A percentile compares a stretch with the other conserved stretches of the same genome.
phyloP scores from a whole-genome alignment of 2,329 filamentous ascomycete species.

The Lecanicillium sp. region DNA sequence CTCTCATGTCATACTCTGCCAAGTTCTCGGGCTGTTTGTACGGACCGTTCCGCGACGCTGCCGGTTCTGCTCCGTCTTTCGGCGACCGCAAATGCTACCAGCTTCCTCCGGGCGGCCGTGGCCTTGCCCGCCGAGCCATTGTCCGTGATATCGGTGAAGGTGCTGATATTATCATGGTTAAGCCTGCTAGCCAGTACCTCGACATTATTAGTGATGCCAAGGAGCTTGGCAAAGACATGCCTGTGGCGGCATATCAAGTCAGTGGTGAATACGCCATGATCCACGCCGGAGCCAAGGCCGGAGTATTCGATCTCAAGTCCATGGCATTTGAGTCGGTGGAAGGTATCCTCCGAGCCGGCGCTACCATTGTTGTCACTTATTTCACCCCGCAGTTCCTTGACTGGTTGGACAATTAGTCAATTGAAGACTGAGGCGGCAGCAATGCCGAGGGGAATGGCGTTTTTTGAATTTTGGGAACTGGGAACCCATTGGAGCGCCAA shows the following conservation, averaged over 20 bases:
- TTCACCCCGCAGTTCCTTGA: conserved; percentile 77
- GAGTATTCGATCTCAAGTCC: conserved; percentile 87
- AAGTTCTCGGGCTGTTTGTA: conserved; percentile 97
- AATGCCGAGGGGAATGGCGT: background rate
- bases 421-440: background rate
- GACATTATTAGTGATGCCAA: conserved; percentile 98
- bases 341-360: conserved; percentile 85
- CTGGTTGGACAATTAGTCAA: conserved; percentile 47
- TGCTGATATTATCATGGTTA: conserved; percentile 98
- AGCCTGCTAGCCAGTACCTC: conserved; percentile 89
- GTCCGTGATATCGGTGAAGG: conserved; percentile 84
- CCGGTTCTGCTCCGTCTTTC: conserved; percentile 82
- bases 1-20: conserved; percentile 96
- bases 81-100: conserved; percentile 97
- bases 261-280: conserved; percentile 98
- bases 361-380: conserved; percentile 88
- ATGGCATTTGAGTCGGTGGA: conserved; percentile 96
- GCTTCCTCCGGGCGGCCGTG: conserved; percentile 83
- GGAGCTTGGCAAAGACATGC: conserved; percentile 83
- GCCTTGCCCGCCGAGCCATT: conserved; percentile 85
- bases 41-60: conserved; percentile 93
- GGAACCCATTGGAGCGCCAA: too few species aligned
- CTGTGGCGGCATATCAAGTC: conserved; percentile 93
- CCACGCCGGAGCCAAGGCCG: conserved; percentile 87
- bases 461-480: background rate